Evolutionary conservation across 2,329 filamentous ascomycete species (phyloP), one percentile per base, ranked within the genome.

Genomic region (Arthrobotrys conoides): DNA sequence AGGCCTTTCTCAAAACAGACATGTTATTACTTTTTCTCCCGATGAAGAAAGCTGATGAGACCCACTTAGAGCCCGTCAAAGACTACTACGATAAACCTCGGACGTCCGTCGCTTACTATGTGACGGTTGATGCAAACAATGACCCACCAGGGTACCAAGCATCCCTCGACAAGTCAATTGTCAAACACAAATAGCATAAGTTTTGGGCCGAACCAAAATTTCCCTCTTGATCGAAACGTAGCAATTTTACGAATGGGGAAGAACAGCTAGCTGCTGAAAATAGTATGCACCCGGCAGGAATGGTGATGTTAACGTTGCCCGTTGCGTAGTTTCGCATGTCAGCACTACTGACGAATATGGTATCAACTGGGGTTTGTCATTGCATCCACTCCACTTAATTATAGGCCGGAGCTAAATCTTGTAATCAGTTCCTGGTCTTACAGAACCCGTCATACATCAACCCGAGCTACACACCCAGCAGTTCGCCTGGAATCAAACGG

Each of bases 341-440:
- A 77, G 73, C 73, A 77, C 73, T 77, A 71, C 48, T 55, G 71
- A 76, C 72, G 72, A 70, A 76, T 70, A 59, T 71, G 73, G 73
- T 48, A 71, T 59, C 24, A 77, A 67, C 73, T 69, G 57, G 67
- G 66, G 72, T 77, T 71, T 77, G 72, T 77, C 66, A 76, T 65
- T 61, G 48, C 72, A 76, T 75, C 59, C 72, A 63, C 67, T 77
- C 68, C 73, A 77, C 67, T 67, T 71, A 63, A 77, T 76, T 76
- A 70, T 70, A 77, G 67, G 72, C 55, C 53, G 46, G 30, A 71
- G 49, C 67, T 36, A 71, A 66, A 67, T 33, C 61, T 63, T 67
- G 73, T 77, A 77, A 71, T 77, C 73, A 71, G 41, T 67, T 66
- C 10, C 27, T 61, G 44, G 68, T 71, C 73, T 77, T 71, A 77